Conservation (phyloP, 83 land plant species). For the Thuja plicata region DNA sequence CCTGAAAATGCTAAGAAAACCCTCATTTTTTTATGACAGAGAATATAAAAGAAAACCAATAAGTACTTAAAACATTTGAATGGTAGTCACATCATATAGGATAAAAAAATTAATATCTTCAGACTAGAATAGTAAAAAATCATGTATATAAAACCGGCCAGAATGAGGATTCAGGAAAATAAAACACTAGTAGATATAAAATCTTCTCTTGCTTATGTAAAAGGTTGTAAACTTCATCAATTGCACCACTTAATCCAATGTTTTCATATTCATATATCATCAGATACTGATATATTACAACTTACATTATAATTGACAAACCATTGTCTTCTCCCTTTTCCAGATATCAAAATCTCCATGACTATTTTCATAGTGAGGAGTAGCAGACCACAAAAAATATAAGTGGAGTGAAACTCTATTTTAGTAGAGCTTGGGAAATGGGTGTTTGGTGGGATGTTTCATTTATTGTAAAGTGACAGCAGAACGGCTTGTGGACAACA, state of each 20-base stretch:
- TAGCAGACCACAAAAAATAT: constrained; percentile 69
- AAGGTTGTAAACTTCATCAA: not conserved
- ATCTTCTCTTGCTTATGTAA: not conserved
- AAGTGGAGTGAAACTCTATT: too few relatives aligned
- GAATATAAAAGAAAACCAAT: too few relatives aligned
- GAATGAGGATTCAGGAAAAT: not conserved
- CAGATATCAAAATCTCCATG: constrained; percentile 77
- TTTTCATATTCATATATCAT: not conserved
- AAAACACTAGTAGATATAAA: not conserved
- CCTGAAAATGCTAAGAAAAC: too few relatives aligned
- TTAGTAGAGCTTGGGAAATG: too few relatives aligned
- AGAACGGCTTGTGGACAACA: too few relatives aligned
- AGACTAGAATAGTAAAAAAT: too few relatives aligned
- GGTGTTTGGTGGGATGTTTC: too few relatives aligned
- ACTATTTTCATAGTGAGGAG: constrained; percentile 77
- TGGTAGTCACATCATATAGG: too few relatives aligned
- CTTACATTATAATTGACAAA: not conserved
- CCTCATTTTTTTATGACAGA: too few relatives aligned
- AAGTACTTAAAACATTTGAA: too few relatives aligned
- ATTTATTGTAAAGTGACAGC: too few relatives aligned
- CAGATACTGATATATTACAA: not conserved
- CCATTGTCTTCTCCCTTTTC: constrained; percentile 45
- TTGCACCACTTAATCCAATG: not conserved
- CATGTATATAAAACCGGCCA: not conserved
- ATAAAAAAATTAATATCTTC: too few relatives aligned